Percentiles rank a stretch among this genome's conserved stretches.
These are phyloP conservation scores for Umbelopsis ramanniana DNA, from an alignment of 192 early-diverging fungal species.

Conservation along the genomic window DNA sequence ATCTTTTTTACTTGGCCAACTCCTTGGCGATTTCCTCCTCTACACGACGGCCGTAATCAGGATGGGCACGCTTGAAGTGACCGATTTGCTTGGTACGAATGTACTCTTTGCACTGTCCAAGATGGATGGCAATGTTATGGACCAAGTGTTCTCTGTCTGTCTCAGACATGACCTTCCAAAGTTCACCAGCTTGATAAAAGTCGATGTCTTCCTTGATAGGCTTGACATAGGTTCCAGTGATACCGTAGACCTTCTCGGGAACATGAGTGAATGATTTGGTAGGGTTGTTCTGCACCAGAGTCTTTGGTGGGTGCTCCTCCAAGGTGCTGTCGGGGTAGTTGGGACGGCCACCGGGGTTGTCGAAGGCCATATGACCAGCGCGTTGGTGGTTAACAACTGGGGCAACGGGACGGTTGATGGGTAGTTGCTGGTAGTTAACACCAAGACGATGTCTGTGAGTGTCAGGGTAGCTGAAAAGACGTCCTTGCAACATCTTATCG, in stretches of 20 bases:
- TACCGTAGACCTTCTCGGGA: constrained; percentile 50
- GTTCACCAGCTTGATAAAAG: constrained; percentile 67
- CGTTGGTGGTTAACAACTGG: constrained; percentile 73
- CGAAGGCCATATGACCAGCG: constrained; percentile 70
- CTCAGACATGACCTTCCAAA: constrained; percentile 67
- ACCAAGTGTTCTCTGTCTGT: constrained; percentile 68
- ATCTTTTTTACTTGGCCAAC: constrained; percentile 3
- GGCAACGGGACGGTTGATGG: constrained; percentile 77
- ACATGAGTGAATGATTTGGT: constrained; percentile 40
- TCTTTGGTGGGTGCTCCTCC: constrained; percentile 9
- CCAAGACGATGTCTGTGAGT: constrained; percentile 88
- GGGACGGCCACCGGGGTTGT: constrained; percentile 64
- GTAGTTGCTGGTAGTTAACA: constrained; percentile 78
- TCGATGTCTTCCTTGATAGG: constrained; percentile 53
- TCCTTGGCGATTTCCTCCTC: constrained; percentile 51
- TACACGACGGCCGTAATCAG: constrained; percentile 72
- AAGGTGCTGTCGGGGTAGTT: constrained; percentile 54
- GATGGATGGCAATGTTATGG: constrained; percentile 61
- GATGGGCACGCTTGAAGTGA: constrained; percentile 75
- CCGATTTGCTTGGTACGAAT: constrained; percentile 73
- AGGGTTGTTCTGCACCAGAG: constrained; percentile 1
- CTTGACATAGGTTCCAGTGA: constrained; percentile 41
- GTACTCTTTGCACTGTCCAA: constrained; percentile 66
- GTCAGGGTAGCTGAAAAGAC: constrained; percentile 84
- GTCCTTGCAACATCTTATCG: constrained; percentile 86